phyloP scores from a whole-genome alignment of 495 filamentous ascomycete genomes.

The Penicillium chermesinum region DNA sequence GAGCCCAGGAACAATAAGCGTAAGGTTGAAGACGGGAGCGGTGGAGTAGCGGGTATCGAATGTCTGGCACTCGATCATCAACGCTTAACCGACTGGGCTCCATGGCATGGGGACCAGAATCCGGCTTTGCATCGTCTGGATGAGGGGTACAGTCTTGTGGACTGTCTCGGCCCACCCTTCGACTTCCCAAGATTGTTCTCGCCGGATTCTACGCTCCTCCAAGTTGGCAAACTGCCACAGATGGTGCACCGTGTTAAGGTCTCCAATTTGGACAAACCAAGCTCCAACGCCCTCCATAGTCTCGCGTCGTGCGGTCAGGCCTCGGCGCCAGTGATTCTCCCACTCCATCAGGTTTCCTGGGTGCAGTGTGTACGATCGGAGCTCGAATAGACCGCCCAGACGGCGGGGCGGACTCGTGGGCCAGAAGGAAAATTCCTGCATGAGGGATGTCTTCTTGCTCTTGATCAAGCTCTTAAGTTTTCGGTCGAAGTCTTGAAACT shows the following conservation, averaged over 20 bases:
- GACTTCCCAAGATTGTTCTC: constrained; percentile 93
- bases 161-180: constrained; percentile 98
- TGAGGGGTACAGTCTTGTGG: constrained; percentile 95
- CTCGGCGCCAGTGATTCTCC: constrained; percentile 97
- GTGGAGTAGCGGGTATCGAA: neutral
- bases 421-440: constrained; percentile 99
- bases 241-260: constrained; percentile 96
- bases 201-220: constrained; percentile 83
- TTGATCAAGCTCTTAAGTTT: constrained; percentile 77
- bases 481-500: constrained; percentile 73
- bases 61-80: neutral
- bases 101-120: constrained; percentile 94
- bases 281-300: constrained; percentile 99
- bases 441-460: constrained; percentile 80
- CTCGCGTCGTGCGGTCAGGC: constrained; percentile 80
- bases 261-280: constrained; percentile 98
- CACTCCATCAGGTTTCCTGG: constrained; percentile 94
- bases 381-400: constrained; percentile 90
- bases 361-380: constrained; percentile 94
- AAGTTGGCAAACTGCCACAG: constrained; percentile 98
- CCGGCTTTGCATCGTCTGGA: constrained; percentile 91
- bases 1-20: neutral
- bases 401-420: constrained; percentile 86
- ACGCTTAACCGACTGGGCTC: constrained; percentile 73
- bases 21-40: neutral